Evolutionary conservation across 148 eudicot genomes (phyloP).

Genomic region (Diospyros lotus): DNA sequence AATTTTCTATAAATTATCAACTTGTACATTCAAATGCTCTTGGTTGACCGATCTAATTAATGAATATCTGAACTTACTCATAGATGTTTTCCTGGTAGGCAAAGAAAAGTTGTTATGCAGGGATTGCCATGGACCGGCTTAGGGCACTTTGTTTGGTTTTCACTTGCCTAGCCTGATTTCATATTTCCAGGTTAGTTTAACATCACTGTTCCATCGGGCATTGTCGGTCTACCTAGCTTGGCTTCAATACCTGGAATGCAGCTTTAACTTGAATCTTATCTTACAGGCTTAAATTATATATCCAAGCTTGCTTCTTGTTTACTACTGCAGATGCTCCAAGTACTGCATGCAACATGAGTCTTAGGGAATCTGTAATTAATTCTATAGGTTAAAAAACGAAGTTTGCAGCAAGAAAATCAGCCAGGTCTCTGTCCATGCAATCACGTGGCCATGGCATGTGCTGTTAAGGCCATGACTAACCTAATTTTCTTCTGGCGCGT

Average conservation of each 20-base stretch:
- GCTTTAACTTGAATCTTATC: background rate
- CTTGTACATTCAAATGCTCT: no score
- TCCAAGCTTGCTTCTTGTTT: background rate
- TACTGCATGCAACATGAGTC: slow-evolving; percentile 1
- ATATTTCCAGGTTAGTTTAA: background rate
- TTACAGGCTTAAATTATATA: background rate
- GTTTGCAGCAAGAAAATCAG: slow-evolving; percentile 19
- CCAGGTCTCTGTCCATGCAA: slow-evolving; percentile 3
- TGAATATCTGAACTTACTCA: background rate
- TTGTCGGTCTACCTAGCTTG: background rate
- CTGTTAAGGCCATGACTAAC: background rate
- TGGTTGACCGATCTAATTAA: no score
- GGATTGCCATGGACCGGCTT: background rate
- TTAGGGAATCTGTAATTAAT: slow-evolving; percentile 12
- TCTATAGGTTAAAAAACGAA: background rate
- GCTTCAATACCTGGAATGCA: background rate
- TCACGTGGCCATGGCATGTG: slow-evolving; percentile 27
- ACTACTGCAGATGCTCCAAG: no score
- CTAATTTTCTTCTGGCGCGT: background rate
- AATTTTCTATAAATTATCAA: no score
- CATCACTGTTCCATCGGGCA: background rate
- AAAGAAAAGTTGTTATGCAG: background rate
- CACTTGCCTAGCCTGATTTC: no score
- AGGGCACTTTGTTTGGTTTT: background rate
- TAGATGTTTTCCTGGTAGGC: background rate